phyloP scores from a whole-genome alignment of 441 rosid species.

The Geranium incanum region DNA sequence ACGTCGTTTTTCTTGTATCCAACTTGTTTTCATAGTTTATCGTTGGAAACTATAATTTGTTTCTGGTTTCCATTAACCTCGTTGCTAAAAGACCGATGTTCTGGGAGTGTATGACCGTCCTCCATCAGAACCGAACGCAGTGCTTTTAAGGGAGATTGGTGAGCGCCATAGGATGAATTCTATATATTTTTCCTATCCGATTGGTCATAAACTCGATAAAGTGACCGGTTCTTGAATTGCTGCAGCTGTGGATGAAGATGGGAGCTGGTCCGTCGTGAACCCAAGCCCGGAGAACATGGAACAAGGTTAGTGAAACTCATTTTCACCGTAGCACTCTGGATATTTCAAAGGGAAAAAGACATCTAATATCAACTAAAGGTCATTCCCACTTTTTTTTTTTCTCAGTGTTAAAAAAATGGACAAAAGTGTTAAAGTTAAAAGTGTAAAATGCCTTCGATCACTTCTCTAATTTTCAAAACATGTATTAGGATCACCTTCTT shows the following conservation, averaged over 20 bases:
- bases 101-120: conserved; percentile 87
- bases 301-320: conserved; percentile 42
- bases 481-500: too few species aligned
- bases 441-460: too few species aligned
- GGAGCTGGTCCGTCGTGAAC: conserved; percentile 68
- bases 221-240: conserved; percentile 8
- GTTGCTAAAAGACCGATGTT: conserved; percentile 63
- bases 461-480: too few species aligned
- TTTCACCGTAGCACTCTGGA: too few species aligned
- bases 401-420: too few species aligned
- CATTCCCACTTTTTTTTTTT: too few species aligned
- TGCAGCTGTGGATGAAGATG: conserved; percentile 74
- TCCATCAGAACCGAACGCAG: conserved; percentile 61
- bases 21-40: neutral
- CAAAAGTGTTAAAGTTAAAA: too few species aligned
- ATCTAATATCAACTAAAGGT: too few species aligned
- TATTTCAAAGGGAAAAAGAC: too few species aligned
- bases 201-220: neutral
- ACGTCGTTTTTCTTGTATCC: conserved; percentile 94
- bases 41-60: neutral
- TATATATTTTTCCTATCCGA: neutral
- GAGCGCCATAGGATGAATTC: conserved; percentile 17
- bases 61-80: conserved; percentile 41
- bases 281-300: conserved; percentile 39
- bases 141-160: conserved; percentile 83